Evolutionary conservation across 495 filamentous ascomycete species (phyloP).

Genomic region (Penicillium paradoxum): DNA sequence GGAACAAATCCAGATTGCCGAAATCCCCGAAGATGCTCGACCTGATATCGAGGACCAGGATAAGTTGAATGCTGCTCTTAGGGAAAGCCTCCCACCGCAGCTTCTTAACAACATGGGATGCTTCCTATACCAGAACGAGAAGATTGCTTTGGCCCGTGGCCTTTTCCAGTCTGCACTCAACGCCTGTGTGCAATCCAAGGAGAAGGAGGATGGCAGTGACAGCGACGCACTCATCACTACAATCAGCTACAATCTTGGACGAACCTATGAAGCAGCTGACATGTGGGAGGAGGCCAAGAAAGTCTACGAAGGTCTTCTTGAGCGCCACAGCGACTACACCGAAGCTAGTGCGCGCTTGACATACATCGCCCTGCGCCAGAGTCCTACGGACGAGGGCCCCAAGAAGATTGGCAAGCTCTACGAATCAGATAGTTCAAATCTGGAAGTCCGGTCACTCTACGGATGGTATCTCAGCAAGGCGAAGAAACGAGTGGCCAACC

Average conservation of each 20-base stretch:
- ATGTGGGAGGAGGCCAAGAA: conserved; percentile 76
- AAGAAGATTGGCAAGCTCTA: conserved; percentile 78
- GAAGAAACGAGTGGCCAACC: conserved; percentile 71
- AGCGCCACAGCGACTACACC: conserved; percentile 81
- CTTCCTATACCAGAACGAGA: conserved; percentile 85
- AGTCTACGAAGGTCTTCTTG: conserved; percentile 78
- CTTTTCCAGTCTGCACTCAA: conserved; percentile 84
- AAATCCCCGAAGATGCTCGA: conserved; percentile 61
- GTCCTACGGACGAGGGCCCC: conserved; percentile 77
- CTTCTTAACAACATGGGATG: conserved; percentile 95
- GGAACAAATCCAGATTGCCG: conserved; percentile 77
- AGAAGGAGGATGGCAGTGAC: conserved; percentile 58
- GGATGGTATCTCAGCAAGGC: conserved; percentile 90
- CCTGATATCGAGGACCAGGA: conserved; percentile 62
- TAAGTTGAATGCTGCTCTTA: conserved; percentile 53
- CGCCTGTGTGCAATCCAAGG: conserved; percentile 71
- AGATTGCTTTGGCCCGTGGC: conserved; percentile 71
- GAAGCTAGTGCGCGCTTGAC: conserved; percentile 83
- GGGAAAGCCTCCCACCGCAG: conserved; percentile 77
- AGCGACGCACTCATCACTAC: conserved; percentile 87
- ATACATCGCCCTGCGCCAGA: conserved; percentile 82
- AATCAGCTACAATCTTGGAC: conserved; percentile 92
- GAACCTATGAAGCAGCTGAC: conserved; percentile 85
- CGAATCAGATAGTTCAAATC: conserved; percentile 68
- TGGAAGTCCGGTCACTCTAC: conserved; percentile 87